phyloP scores from a whole-genome alignment of 148 eudicot genomes.

The Polygonum aviculare region DNA sequence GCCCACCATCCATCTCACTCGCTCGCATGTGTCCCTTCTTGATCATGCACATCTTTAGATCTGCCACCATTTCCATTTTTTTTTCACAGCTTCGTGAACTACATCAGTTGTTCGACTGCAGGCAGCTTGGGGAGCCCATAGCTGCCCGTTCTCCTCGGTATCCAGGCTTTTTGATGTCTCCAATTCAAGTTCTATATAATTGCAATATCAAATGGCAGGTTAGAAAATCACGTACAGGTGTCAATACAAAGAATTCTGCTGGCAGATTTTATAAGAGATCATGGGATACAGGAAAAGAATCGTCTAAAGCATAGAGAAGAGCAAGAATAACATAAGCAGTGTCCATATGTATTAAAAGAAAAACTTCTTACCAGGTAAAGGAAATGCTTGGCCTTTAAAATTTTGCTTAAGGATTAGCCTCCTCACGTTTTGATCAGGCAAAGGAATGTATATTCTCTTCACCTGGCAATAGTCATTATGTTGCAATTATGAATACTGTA shows the following conservation, averaged over 20 bases:
- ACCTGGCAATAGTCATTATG: too few relatives aligned
- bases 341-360: too few relatives aligned
- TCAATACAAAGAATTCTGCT: neutral
- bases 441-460: too few relatives aligned
- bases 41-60: slow-evolving; percentile 33
- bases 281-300: neutral
- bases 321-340: neutral
- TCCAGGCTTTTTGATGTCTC: slow-evolving; percentile 35
- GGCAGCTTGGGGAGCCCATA: slow-evolving; percentile 58
- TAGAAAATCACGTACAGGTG: neutral
- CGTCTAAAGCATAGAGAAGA: neutral
- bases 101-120: slow-evolving; percentile 42
- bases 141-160: slow-evolving; percentile 33
- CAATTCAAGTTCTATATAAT: slow-evolving; percentile 33
- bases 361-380: too few relatives aligned
- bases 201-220: neutral
- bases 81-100: too few relatives aligned
- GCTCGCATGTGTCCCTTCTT: slow-evolving; percentile 20
- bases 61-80: too few relatives aligned
- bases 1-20: too few relatives aligned
- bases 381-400: too few relatives aligned
- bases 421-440: too few relatives aligned
- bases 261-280: neutral
- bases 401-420: too few relatives aligned
- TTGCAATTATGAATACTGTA: too few relatives aligned